Percentiles rank a stretch among this genome's conserved stretches.
Conservation (phyloP, 768 basidiomycete genomes). For the Boletus subparvulus region DNA sequence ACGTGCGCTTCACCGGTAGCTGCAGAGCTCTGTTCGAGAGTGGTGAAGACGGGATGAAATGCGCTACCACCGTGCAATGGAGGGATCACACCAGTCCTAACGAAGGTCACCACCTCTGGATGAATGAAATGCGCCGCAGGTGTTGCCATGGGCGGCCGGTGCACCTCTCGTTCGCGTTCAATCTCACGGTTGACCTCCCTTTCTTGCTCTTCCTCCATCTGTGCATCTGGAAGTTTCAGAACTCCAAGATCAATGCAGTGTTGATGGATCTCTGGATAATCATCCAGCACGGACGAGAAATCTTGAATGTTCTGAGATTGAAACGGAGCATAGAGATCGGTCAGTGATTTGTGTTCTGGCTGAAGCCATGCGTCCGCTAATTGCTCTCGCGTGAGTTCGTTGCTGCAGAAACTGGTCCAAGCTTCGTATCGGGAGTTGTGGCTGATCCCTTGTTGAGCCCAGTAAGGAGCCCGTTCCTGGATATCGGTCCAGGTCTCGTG, state of each 20-base stretch:
- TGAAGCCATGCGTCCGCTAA: neutral
- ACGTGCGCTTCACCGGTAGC: neutral
- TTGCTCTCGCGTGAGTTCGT: neutral
- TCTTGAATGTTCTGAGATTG: neutral
- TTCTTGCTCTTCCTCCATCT: constrained; percentile 42
- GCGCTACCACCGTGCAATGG: constrained; percentile 7
- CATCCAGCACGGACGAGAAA: neutral
- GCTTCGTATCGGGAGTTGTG: neutral
- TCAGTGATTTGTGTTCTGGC: neutral
- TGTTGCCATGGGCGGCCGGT: too few relatives aligned
- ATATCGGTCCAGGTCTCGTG: constrained; percentile 28
- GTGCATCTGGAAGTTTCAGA: neutral
- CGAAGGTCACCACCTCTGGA: too few relatives aligned
- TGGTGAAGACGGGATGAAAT: neutral
- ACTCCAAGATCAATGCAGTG: neutral
- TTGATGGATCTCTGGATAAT: neutral
- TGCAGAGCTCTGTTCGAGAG: neutral
- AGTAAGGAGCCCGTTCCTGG: neutral
- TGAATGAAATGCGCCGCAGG: neutral
- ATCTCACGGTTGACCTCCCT: constrained; percentile 43
- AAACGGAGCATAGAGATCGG: neutral
- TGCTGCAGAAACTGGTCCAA: neutral
- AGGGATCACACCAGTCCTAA: neutral
- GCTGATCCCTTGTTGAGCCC: neutral
- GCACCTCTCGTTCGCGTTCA: constrained; percentile 22